These are phyloP conservation scores for Sclerotinia borealis DNA, from an alignment of 2,329 filamentous ascomycete genomes.

Conservation along the genomic window DNA sequence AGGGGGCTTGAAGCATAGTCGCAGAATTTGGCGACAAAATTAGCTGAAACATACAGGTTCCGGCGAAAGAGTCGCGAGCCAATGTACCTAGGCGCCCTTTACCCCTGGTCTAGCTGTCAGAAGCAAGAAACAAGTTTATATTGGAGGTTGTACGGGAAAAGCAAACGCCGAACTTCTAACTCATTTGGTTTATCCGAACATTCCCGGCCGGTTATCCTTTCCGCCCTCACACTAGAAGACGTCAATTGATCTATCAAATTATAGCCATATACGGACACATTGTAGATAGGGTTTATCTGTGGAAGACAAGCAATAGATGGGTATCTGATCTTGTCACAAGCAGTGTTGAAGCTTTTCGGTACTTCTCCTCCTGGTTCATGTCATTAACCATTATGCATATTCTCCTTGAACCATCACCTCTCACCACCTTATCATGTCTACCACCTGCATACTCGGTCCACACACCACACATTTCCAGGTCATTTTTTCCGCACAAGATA, in stretches of 20 bases:
- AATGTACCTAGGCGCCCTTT: background rate
- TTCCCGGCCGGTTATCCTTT: conserved; percentile 1
- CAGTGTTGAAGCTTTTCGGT: background rate
- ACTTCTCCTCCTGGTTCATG: background rate
- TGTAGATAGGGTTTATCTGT: background rate
- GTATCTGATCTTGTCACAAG: background rate
- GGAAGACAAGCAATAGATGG: background rate
- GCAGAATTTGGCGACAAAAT: background rate
- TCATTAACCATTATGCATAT: background rate
- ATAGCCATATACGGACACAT: background rate
- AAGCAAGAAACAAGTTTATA: background rate
- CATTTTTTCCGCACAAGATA: background rate
- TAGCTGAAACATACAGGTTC: conserved; percentile 1
- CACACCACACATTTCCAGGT: background rate
- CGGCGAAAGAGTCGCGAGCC: background rate
- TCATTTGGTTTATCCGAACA: background rate
- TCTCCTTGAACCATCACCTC: background rate
- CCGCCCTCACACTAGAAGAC: background rate
- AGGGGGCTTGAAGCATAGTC: background rate
- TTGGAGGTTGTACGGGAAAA: background rate
- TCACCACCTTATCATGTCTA: background rate
- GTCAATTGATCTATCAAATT: conserved; percentile 1
- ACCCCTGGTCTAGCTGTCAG: background rate
- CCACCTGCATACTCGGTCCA: background rate
- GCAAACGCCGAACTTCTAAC: conserved; percentile 7